Evolutionary conservation across 176 grass and related monocot genomes (phyloP), one percentile per base, ranked within the genome.

Genomic region (Oropetium thomaeum): DNA sequence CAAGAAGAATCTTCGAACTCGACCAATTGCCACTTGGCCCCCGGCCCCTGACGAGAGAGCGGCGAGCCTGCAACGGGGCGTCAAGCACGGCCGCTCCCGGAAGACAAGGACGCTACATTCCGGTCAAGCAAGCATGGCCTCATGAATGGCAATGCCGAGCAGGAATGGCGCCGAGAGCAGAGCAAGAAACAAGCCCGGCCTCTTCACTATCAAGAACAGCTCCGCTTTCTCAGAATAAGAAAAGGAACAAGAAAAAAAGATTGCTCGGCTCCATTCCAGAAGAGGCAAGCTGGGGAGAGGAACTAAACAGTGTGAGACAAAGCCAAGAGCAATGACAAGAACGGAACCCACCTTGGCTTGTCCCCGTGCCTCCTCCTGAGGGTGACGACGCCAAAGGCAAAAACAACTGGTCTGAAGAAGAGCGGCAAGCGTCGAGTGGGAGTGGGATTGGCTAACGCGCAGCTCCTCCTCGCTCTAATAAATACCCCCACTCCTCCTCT

Each of bases 1-100:
- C 33, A 58, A 45, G 74, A 83, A 87, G 74, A 83, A 87, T 73
- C 74, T 83, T 77, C 76, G 62, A 33, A 52, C 25, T 74, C 76
- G 39, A 15, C 55, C 54, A 41, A 57, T 59, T 31, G 64, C 64
- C 70, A 47, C 14, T 11, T 73, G 82, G 80, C 48, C n/a, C 38
- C 69, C 32, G 34, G 33, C 7, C 13, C 22, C 61, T 40, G 37
- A 41, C 5, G 53, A 10, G 70, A 10, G 70, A 14, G 69, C 27
- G 22, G 25, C 25, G n/a, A 59, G 25, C 7, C 34, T 65, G 37
- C 38, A 25, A 26, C 76, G 26, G 54, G 26, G 54, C 54, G 19
- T 35, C 45, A 28, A 31, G 55, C 71, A 31, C 22, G 55, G 76
- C 51, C 8, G 53, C 49, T 19, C 16, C 19, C 47, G 12, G 41